Conservation (phyloP, 148 eudicot species). For the Agrostemma githago region DNA sequence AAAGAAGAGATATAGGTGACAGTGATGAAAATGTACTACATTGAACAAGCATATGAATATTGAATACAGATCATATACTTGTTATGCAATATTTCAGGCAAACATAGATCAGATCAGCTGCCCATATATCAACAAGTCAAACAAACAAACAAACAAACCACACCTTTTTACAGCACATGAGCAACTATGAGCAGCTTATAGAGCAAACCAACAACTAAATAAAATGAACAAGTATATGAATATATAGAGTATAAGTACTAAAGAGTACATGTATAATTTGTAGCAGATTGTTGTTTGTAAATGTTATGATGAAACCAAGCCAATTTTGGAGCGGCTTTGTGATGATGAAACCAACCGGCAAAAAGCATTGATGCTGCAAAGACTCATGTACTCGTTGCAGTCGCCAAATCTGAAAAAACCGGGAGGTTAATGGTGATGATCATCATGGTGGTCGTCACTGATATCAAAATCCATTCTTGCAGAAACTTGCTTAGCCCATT, state of each 20-base stretch:
- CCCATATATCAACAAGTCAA: neutral
- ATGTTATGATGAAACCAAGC: neutral
- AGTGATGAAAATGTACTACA: constrained; percentile 3
- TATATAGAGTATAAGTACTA: neutral
- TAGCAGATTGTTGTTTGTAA: neutral
- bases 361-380: no score
- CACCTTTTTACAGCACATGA: neutral
- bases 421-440: constrained; percentile 22
- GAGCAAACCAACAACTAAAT: neutral
- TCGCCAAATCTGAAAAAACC: neutral
- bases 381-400: no score
- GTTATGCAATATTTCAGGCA: no score
- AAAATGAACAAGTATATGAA: neutral
- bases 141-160: constrained; percentile 3
- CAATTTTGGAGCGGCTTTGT: no score
- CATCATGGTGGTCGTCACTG: constrained; percentile 54
- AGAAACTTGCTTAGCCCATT: constrained; percentile 82
- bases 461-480: constrained; percentile 63
- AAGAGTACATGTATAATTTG: neutral
- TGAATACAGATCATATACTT: no score
- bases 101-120: no score
- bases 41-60: neutral
- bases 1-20: neutral
- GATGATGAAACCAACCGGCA: no score
- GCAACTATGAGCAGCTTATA: neutral